Evolutionary conservation across 2,329 filamentous ascomycete species (phyloP), one percentile per base, ranked within the genome.

Genomic region (Falciphora oryzae): DNA sequence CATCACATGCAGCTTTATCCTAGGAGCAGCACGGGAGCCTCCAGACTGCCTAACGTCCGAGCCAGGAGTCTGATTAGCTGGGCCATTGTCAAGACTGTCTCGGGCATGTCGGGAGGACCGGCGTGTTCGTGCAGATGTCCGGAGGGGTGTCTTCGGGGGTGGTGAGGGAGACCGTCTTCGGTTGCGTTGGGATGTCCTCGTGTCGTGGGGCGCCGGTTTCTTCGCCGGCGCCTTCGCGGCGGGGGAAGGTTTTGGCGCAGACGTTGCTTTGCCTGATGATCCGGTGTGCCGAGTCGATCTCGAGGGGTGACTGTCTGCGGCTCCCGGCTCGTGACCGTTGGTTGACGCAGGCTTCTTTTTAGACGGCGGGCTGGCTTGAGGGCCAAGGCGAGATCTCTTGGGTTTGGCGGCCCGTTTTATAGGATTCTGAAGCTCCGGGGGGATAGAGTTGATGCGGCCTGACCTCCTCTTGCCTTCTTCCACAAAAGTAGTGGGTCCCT

Each of bases 401-500:
- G 44, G 77, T 67, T 85, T 78, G 1, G 83, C 85, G 66, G 80
- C 75, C 63, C 84, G 80, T 69, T 83, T 86, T 63, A 79, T 79
- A 56, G 78, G 77, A 22, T 80, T 77, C 66, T 83, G 81, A 57
- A 84, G 70, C 66, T 87, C 84, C 35, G 83, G 66, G 25, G 85
- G 84, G 18, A 86, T 71, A 2, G 74, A 74, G 71, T 89, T 89
- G 70, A 86, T 85, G 66, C 87, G 83, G 57, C 86, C 86, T 28
- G 87, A 90, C 71, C 87, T 89, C 66, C 87, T 83, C 68, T 83
- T 83, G 61, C 91, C 92, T 84, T 83, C 90, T 78, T 83, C 85
- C 59, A 90, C 85, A 74, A 96, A 93, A 0, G 91, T 90, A 4
- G 94, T 95, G 28, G 95, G 95, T 0, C 95, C 95, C 32, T 96